A percentile compares a stretch with the other conserved stretches of the same genome.
Evolutionary conservation across 2,329 filamentous ascomycete genomes (phyloP).

Genomic region (Canariomyces notabilis): DNA sequence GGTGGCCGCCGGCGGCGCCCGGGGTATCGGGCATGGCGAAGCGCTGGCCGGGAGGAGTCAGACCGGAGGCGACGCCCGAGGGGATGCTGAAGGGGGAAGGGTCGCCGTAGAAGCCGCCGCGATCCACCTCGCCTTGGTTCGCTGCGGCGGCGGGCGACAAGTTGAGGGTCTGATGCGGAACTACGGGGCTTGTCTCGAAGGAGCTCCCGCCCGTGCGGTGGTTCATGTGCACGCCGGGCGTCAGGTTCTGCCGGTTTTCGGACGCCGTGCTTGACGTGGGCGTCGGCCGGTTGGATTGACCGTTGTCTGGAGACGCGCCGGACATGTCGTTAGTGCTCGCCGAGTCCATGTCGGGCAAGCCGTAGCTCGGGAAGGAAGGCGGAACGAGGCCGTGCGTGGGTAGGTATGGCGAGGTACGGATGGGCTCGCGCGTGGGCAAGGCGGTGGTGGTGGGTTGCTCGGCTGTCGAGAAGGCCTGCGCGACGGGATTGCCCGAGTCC

Average conservation of each 20-base stretch:
- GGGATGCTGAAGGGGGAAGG: conserved; percentile 34
- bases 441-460: conserved; percentile 14
- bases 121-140: conserved; percentile 35
- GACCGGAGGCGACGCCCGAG: conserved; percentile 24
- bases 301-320: conserved; percentile 43
- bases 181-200: conserved; percentile 49
- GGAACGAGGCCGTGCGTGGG: conserved; percentile 15
- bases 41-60: conserved; percentile 32
- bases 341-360: conserved; percentile 37
- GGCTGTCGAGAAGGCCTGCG: conserved; percentile 20
- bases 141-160: conserved; percentile 24
- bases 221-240: conserved; percentile 32
- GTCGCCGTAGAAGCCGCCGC: conserved; percentile 37
- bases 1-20: not conserved
- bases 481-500: conserved; percentile 28
- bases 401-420: conserved; percentile 14
- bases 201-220: conserved; percentile 38
- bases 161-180: conserved; percentile 39
- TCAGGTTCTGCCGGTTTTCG: conserved; percentile 31
- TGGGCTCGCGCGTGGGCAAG: conserved; percentile 20
- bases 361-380: conserved; percentile 29
- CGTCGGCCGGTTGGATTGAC: conserved; percentile 50
- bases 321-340: conserved; percentile 44
- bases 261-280: conserved; percentile 53
- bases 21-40: conserved; percentile 31